Evolutionary conservation across 345 rosid species (phyloP), one percentile per base, ranked within the genome.

Genomic region (Pseudoturritis turrita): DNA sequence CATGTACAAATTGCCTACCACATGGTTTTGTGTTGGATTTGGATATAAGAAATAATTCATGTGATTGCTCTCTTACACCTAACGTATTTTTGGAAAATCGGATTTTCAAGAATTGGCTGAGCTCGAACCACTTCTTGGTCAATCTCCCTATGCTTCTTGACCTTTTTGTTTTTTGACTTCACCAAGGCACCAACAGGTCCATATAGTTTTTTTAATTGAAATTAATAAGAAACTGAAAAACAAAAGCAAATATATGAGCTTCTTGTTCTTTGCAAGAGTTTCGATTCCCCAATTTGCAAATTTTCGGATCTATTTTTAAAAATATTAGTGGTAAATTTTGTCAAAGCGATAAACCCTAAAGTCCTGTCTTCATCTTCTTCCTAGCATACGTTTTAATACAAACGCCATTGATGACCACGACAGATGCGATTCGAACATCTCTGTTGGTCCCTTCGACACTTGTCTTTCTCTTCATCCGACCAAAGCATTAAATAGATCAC

Each of bases 101-200:
- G 26, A 25, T 25, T 25, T 25, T 25, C 26, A 25, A 25, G 26
- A 25, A 25, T 56, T 91, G 81, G 78, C 82, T 62, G 82, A 68
- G 52, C 31, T 95, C 78, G 86, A 89, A 79, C 81, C 88, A 25
- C 41, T 88, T 55, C 79, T 95, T 62, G 99, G 97, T 39, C 85
- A 83, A 63, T 50, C 79, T 21, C 99, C 97, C 0, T 94, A 89
- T 77, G 77, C 41, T 68, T 74, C 41, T 68, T 74, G 71, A 74
- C 12, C 26, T 43, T 60, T 22, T n/a, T n/a, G n/a, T 43, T 60
- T 22, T n/a, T n/a, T n/a, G n/a, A n/a, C n/a, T n/a, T n/a, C n/a
- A n/a, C n/a, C n/a, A n/a, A n/a, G n/a, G n/a, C n/a, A n/a, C n/a
- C n/a, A n/a, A n/a, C n/a, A n/a, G n/a, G n/a, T n/a, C n/a, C n/a